Conservation (phyloP, 352 stramenopile species). For the Pythium folliculosum region DNA sequence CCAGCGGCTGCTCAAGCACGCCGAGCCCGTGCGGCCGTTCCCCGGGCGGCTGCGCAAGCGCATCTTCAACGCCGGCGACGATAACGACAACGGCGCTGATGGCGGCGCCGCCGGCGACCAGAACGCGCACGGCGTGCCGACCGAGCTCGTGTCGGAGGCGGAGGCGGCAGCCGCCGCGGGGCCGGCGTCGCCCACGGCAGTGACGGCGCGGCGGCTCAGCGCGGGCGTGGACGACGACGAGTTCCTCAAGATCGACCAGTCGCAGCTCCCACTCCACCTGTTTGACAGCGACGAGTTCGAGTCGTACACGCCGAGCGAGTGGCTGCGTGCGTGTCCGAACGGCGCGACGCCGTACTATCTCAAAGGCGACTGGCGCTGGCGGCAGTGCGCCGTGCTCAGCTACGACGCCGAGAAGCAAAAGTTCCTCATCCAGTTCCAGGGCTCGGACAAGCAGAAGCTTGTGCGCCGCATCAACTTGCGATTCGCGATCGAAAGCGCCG, state of each 20-base stretch:
- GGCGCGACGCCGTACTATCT: slow-evolving; percentile 83
- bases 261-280: slow-evolving; percentile 88
- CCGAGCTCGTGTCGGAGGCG: background rate
- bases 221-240: slow-evolving; percentile 49
- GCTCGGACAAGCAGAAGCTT: slow-evolving; percentile 83
- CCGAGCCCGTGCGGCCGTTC: slow-evolving; percentile 56
- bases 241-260: slow-evolving; percentile 89
- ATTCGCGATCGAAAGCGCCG: slow-evolving; percentile 81
- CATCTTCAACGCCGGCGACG: slow-evolving; percentile 36
- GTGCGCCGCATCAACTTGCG: slow-evolving; percentile 92
- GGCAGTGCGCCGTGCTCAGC: slow-evolving; percentile 56
- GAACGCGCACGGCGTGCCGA: background rate
- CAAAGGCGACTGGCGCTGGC: slow-evolving; percentile 85
- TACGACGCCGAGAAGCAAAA: slow-evolving; percentile 70
- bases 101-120: slow-evolving; percentile 2
- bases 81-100: background rate
- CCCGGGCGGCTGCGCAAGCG: slow-evolving; percentile 58
- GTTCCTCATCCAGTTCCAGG: slow-evolving; percentile 86
- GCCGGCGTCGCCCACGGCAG: background rate
- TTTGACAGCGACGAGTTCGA: slow-evolving; percentile 91
- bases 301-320: slow-evolving; percentile 67
- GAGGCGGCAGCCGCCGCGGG: background rate
- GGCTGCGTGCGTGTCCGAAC: slow-evolving; percentile 52
- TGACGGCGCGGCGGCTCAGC: slow-evolving; percentile 6
- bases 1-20: slow-evolving; percentile 55